Conservation (phyloP, 1,139 yeast species). For the Saccharomycopsis crataegensis region DNA sequence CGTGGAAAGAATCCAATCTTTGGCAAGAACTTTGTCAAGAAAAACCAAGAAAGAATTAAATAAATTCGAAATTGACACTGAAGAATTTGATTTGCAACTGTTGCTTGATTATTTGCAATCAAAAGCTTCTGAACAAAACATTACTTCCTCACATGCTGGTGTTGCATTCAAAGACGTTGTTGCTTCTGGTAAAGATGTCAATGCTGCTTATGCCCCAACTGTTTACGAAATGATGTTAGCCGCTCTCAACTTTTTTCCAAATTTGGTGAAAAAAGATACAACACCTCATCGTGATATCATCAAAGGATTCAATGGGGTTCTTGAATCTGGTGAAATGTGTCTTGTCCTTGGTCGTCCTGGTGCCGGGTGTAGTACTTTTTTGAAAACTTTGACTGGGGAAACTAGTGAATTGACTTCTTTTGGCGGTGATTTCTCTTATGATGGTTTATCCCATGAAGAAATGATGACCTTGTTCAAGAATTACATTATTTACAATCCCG, state of each 20-base stretch:
- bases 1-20: constrained; percentile 32
- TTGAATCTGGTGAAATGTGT: constrained; percentile 56
- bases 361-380: constrained; percentile 55
- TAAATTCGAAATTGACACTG: constrained; percentile 31
- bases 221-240: constrained; percentile 37
- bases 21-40: constrained; percentile 35
- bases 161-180: constrained; percentile 39
- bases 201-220: constrained; percentile 45
- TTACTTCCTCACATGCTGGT: constrained; percentile 35
- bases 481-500: constrained; percentile 54
- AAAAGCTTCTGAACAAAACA: constrained; percentile 29
- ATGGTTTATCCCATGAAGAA: constrained; percentile 42
- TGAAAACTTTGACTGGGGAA: constrained; percentile 46
- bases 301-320: constrained; percentile 33
- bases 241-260: constrained; percentile 28
- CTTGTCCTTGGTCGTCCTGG: constrained; percentile 62
- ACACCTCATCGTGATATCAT: constrained; percentile 34
- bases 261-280: constrained; percentile 25
- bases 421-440: constrained; percentile 40
- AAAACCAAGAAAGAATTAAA: constrained; percentile 32
- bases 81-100: constrained; percentile 35
- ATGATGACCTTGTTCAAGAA: constrained; percentile 42
- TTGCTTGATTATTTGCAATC: constrained; percentile 33
- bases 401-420: constrained; percentile 29
- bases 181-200: constrained; percentile 43